These are phyloP conservation scores for Raphanus sativus DNA, from an alignment of 345 rosid genomes.

Conservation along the genomic window DNA sequence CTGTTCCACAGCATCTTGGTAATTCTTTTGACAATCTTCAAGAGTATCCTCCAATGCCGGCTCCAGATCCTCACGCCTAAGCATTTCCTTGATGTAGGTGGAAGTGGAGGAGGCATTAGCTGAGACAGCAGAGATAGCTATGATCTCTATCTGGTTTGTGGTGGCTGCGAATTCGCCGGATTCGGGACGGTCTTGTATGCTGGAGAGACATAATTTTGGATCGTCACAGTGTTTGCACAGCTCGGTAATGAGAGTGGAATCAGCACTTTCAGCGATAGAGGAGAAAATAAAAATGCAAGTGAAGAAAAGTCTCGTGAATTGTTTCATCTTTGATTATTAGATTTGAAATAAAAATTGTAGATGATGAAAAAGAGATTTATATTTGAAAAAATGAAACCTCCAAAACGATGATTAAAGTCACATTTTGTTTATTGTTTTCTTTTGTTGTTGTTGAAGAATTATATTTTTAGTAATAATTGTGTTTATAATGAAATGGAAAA, in stretches of 20 bases:
- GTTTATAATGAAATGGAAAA: neutral
- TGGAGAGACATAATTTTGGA: conserved; percentile 47
- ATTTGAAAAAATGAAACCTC: neutral
- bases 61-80: conserved; percentile 26
- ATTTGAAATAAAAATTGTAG: neutral
- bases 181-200: conserved; percentile 43
- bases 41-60: conserved; percentile 50
- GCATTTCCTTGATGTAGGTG: conserved; percentile 32
- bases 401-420: neutral
- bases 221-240: conserved; percentile 39
- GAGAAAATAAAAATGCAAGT: neutral
- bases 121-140: conserved; percentile 46
- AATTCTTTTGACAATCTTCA: conserved; percentile 54
- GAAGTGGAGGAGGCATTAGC: conserved; percentile 47
- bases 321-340: conserved; percentile 24
- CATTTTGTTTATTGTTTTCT: neutral
- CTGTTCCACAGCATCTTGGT: conserved; percentile 53
- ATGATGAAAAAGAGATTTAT: conserved; percentile 4
- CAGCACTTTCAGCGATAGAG: neutral
- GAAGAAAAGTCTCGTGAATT: conserved; percentile 13
- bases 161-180: conserved; percentile 37
- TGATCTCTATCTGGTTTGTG: conserved; percentile 44
- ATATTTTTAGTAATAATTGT: neutral
- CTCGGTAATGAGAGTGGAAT: conserved; percentile 10
- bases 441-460: neutral